Base-by-base conservation (phyloP, 108 stramenopile species). In the Cyclotella sp. region DNA sequence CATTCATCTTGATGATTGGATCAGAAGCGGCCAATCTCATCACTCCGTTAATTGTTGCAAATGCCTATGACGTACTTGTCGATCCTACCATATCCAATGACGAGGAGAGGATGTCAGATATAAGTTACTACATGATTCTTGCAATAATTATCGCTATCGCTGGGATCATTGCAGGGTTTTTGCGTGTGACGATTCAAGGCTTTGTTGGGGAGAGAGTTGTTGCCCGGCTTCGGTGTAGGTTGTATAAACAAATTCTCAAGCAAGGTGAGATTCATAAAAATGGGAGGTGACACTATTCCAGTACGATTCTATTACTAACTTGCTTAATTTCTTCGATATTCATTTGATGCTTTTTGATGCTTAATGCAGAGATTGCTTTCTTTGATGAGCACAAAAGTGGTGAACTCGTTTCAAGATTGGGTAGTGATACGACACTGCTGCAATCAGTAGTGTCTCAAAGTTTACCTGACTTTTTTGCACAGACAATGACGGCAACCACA, bases 351-450 rank as follows among this genome's bases (percentile, higher is more conserved):
- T 49, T 49, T 7, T 49, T 16, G 15, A 49, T 49, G 9, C 15
- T 49, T 49, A 1, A n/a, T 9, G n/a, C n/a, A 49, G 92, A 94
- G 51, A 89, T 92, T 68, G 88, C 87, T 57, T 96, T 95, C 54
- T 96, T 91, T 79, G 96, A 96, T 61, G 82, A 75, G 26, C 81
- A 84, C 63, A 84, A 88, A 40, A 87, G 83, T 26, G 96, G 96
- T n/a, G 93, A 93, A 53, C 63, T 96, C 8, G 79, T 91, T n/a
- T 84, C 80, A 26, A 87, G 93, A 22, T 68, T 96, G 29, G 76
- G 80, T 30, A 71, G 64, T 52, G 96, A 96, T 69, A 89, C 92
- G 4, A 69, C 88, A 0, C 63, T 92, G 11, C 44, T 96, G 13
- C 92, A 96, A 62, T 68, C 78, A 53, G 86, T 79, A 1, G 82